phyloP scores from a whole-genome alignment of 371 early-diverging fungal species.

The Capillidium heterosporum region DNA sequence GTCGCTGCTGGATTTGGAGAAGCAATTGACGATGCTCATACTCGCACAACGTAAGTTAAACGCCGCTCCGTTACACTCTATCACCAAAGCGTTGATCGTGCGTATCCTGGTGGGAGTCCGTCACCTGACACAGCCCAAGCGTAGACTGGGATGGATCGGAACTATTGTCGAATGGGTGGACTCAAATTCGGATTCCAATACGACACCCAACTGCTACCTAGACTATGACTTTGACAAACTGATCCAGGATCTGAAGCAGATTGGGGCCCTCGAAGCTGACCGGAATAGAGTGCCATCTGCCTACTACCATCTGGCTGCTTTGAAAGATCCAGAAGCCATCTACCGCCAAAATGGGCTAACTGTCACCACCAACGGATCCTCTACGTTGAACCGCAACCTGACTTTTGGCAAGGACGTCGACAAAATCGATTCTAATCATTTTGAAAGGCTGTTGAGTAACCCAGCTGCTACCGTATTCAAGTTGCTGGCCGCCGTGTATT shows the following conservation, averaged over 20 bases:
- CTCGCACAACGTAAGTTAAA: not conserved
- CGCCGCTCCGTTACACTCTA: not conserved
- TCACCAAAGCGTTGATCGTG: not conserved
- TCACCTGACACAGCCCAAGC: too few relatives aligned
- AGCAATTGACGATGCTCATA: not conserved
- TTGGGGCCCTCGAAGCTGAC: too few relatives aligned
- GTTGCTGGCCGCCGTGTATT: not conserved
- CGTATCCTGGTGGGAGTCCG: not conserved
- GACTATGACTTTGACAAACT: too few relatives aligned
- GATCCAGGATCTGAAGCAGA: not conserved
- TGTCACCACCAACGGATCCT: not conserved
- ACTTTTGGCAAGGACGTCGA: too few relatives aligned
- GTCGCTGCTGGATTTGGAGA: not conserved
- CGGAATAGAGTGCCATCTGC: not conserved
- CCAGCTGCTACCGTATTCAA: not conserved
- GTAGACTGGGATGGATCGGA: not conserved
- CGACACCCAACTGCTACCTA: too few relatives aligned
- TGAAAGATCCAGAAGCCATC: not conserved
- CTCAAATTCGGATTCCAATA: too few relatives aligned
- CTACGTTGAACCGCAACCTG: not conserved
- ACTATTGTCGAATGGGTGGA: not conserved
- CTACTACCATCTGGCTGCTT: too few relatives aligned
- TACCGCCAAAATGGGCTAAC: not conserved
- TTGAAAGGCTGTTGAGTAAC: not conserved
- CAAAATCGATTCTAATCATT: too few relatives aligned